Evolutionary conservation across 2,329 filamentous ascomycete genomes (phyloP), one percentile per base, ranked within the genome.

Genomic region (Graphiopsis chlorocephala): DNA sequence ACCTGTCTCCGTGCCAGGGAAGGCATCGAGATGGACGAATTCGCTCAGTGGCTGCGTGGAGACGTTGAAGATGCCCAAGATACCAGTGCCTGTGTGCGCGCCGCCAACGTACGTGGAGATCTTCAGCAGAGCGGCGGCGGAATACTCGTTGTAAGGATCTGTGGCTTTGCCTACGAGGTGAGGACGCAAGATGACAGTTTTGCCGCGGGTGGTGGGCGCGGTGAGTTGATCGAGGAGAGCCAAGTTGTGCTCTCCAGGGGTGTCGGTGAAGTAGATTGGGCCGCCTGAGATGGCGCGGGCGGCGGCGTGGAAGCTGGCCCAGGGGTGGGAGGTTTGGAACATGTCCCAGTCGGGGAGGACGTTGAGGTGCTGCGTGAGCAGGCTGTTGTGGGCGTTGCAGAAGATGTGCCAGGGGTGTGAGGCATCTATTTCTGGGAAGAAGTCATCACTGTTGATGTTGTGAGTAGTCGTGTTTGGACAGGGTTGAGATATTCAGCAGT

Each of bases 361-460:
- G 70, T 97, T 97, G 33, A 98, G 82, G 72, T 95, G 89, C 68
- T 92, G 88, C 1, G 90, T 93, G 15, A 98, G 81, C 0, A 98
- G 82, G 33, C 87, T 84, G 75, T 96, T 97, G 77, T 97, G 91
- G 0, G 94, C 94, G 74, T 98, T 99, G 68, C 90, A 87, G 82
- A 96, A 99, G 38, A 98, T 85, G 76, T 99, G 95, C 94, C 95
- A 99, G 0, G 93, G 86, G 67, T 99, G 95, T 7, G 90, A 92
- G 0, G 87, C 85, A 0, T 89, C 86, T 4, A 93, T 85, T 52
- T 93, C 86, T 0, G 95, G 95, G 76, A 96, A 97, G 82, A 93
- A 99, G 78, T 98, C 91, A 67, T 89, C 93, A 20, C 50, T 53
- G 26, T 26, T 6, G 17, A 12, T 20, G 8, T 8, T 31, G 28